Evolutionary conservation across 768 basidiomycete genomes (phyloP).

Genomic region (Russula vinacea): DNA sequence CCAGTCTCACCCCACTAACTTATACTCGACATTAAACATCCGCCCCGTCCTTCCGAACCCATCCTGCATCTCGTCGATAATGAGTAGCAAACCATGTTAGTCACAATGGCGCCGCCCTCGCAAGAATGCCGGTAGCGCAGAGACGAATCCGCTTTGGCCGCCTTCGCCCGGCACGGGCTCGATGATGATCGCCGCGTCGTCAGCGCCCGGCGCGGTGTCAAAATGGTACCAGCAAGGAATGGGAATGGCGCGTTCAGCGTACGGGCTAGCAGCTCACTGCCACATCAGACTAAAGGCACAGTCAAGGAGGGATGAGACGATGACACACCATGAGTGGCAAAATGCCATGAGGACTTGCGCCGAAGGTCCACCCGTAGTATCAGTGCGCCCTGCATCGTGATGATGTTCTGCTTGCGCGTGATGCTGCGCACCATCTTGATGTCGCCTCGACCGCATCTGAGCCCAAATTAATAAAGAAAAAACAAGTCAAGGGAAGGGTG

Average conservation of each 20-base stretch:
- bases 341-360: too few relatives aligned
- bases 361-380: too few relatives aligned
- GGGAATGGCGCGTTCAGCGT: slow-evolving; percentile 82
- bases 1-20: slow-evolving; percentile 82
- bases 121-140: slow-evolving; percentile 77
- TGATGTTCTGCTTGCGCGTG: too few relatives aligned
- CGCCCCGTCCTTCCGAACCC: slow-evolving; percentile 88
- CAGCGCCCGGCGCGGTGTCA: slow-evolving; percentile 53
- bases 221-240: slow-evolving; percentile 78
- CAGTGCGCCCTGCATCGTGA: too few relatives aligned
- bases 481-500: too few relatives aligned
- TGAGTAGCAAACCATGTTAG: slow-evolving; percentile 77
- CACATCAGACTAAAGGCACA: not conserved
- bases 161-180: slow-evolving; percentile 96
- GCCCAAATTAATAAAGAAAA: too few relatives aligned
- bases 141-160: slow-evolving; percentile 92
- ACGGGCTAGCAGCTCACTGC: slow-evolving; percentile 51
- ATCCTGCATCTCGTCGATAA: slow-evolving; percentile 83
- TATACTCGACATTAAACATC: slow-evolving; percentile 74
- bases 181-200: slow-evolving; percentile 74
- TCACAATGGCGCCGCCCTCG: slow-evolving; percentile 85
- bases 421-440: too few relatives aligned
- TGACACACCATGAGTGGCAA: not conserved
- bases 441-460: too few relatives aligned
- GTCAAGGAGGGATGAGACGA: not conserved